Conservation (phyloP, 805 yeast genomes). For the Wickerhamomyces chaumierensis region DNA sequence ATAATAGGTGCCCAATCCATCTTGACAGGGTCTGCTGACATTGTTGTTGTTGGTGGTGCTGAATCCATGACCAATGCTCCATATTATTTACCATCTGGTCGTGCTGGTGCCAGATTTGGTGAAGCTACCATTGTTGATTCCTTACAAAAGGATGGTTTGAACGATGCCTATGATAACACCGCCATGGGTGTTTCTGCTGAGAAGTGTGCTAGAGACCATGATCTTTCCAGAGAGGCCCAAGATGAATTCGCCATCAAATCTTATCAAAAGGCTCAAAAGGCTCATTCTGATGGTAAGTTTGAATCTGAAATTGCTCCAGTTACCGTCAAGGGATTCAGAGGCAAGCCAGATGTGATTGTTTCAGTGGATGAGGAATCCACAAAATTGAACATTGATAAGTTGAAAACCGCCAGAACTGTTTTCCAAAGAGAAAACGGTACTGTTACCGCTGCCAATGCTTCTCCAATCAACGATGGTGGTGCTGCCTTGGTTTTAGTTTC, state of each 20-base stretch:
- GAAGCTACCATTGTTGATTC: constrained; percentile 76
- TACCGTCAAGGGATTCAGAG: constrained; percentile 81
- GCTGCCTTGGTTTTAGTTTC: constrained; percentile 89
- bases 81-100: constrained; percentile 76
- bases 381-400: constrained; percentile 67
- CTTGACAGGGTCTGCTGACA: constrained; percentile 79
- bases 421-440: constrained; percentile 92
- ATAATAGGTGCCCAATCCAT: constrained; percentile 87
- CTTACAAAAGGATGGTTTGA: constrained; percentile 81
- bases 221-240: constrained; percentile 72
- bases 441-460: constrained; percentile 94
- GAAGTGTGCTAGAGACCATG: constrained; percentile 82
- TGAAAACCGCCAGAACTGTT: constrained; percentile 82
- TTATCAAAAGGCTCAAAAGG: constrained; percentile 77
- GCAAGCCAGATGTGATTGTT: constrained; percentile 71
- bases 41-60: constrained; percentile 95
- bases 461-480: constrained; percentile 95
- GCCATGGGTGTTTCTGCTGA: constrained; percentile 98
- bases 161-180: constrained; percentile 78
- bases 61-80: constrained; percentile 97
- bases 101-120: constrained; percentile 88
- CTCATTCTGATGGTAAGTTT: constrained; percentile 76
- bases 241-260: constrained; percentile 80
- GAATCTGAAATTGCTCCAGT: constrained; percentile 74
- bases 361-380: constrained; percentile 73